Evolutionary conservation across 805 yeast genomes (phyloP), one percentile per base, ranked within the genome.

Genomic region (Tetrapisispora namnaoensis): DNA sequence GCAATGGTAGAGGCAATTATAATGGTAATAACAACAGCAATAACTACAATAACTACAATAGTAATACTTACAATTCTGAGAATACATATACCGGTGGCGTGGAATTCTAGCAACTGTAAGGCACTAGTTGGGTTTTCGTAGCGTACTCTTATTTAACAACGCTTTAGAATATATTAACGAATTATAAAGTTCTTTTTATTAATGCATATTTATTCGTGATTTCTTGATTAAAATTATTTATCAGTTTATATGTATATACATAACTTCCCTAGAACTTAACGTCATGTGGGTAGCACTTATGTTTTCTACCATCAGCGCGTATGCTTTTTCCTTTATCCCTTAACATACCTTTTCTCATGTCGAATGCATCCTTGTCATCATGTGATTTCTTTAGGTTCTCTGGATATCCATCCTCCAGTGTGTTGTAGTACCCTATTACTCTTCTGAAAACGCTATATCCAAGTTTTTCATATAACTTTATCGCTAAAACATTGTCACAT

Each of bases 371-470:
- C 43, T 77, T 74, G 20, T 74, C 76, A 65, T 90, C 96, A 54
- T 79, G 68, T 10, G 72, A 62, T 28, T 70, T 69, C 34, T 71
- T 76, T 34, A 76, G 64, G 21, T 64, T 60, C 1, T 49, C 40
- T 0, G 70, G 70, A 50, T 75, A 75, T 2, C 66, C 61, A n/a
- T 78, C 76, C 49, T 71, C 70, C 2, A 68, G 69, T 5, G 70
- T 59, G 13, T 89, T 87, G 63, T 93, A 93, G 61, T 93, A 93
- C 0, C 91, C 91, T 13, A 88, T 79, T 4, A 93, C 98, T 46
- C 99, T 68, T 65, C 99, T 69, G 62, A 74, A 93, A 0, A 89
- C 86, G 10, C 80, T 73, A 61, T 90, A 93, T 0, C 96, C 98
- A 48, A 93, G 65, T 56, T 85, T 83, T 61, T 87, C 91, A 63